Evolutionary conservation across 2,329 filamentous ascomycete species (phyloP).

Genomic region (Mollisiaceae sp.): DNA sequence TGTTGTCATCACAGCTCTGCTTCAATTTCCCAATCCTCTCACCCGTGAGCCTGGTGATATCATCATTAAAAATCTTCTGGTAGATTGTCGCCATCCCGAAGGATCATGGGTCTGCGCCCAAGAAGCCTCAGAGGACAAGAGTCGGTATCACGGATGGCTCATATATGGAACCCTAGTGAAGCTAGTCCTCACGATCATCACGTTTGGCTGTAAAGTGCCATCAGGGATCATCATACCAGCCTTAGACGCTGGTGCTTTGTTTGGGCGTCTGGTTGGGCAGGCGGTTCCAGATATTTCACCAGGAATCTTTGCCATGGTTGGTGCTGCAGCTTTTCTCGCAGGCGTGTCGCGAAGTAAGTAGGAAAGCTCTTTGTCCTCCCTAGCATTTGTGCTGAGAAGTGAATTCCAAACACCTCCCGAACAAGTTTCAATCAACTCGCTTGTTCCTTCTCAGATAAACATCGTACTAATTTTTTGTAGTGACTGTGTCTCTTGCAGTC

Average conservation of each 20-base stretch:
- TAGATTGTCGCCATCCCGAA: constrained; percentile 53
- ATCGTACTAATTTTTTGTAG: no score
- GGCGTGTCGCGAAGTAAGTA: constrained; percentile 62
- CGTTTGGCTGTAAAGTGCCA: constrained; percentile 64
- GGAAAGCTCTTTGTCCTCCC: no score
- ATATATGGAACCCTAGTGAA: constrained; percentile 59
- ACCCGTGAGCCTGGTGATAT: constrained; percentile 60
- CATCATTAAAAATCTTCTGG: constrained; percentile 60
- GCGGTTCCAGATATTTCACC: constrained; percentile 51
- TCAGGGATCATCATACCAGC: constrained; percentile 66
- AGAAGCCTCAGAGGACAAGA: constrained; percentile 48
- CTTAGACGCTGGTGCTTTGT: constrained; percentile 61
- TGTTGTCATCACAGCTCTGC: constrained; percentile 55
- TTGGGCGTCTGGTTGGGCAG: constrained; percentile 57
- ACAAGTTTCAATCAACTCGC: no score
- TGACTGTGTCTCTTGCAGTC: constrained; percentile 63
- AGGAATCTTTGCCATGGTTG: constrained; percentile 66
- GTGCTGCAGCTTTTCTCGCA: constrained; percentile 61
- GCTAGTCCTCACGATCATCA: constrained; percentile 60
- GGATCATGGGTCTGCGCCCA: constrained; percentile 56
- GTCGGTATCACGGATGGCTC: constrained; percentile 55
- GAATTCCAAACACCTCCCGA: no score
- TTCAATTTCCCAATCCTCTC: constrained; percentile 62
- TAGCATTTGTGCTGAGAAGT: no score
- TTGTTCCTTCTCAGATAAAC: no score